A percentile compares a stretch with the other conserved stretches of the same genome.
These are phyloP conservation scores for Fraxinus paxiana DNA, from an alignment of 305 asterid species.

Conservation along the genomic window DNA sequence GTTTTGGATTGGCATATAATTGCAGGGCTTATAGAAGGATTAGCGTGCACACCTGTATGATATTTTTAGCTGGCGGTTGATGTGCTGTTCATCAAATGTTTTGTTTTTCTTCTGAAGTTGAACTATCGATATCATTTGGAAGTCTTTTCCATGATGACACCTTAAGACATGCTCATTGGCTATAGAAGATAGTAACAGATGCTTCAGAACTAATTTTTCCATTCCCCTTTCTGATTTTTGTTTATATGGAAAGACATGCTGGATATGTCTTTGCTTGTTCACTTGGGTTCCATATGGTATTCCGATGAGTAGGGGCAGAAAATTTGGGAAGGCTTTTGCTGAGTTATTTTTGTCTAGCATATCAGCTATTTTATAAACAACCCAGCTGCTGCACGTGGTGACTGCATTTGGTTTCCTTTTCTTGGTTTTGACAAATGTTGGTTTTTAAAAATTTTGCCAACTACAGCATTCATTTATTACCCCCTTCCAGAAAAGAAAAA, in stretches of 20 bases:
- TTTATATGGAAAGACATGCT: slow-evolving; percentile 30
- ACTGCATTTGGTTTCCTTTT: neutral
- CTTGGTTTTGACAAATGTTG: neutral
- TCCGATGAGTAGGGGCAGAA: slow-evolving; percentile 28
- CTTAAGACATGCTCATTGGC: slow-evolving; percentile 56
- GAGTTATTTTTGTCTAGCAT: neutral
- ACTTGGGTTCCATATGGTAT: slow-evolving; percentile 36
- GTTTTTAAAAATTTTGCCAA: neutral
- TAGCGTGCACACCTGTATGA: slow-evolving; percentile 91
- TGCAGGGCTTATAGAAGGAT: slow-evolving; percentile 99
- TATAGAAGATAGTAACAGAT: slow-evolving; percentile 52
- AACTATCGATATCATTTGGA: slow-evolving; percentile 68
- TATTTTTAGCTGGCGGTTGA: slow-evolving; percentile 98
- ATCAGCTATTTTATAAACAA: neutral
- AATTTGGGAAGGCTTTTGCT: slow-evolving; percentile 30
- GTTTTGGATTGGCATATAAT: slow-evolving; percentile 91
- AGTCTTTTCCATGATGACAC: slow-evolving; percentile 79
- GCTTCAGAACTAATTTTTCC: slow-evolving; percentile 43
- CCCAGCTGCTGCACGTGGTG: neutral
- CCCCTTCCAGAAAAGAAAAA: neutral
- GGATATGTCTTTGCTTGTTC: slow-evolving; percentile 29
- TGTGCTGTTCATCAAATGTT: slow-evolving; percentile 97
- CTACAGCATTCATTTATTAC: neutral
- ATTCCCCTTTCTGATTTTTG: slow-evolving; percentile 33
- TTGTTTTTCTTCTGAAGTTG: slow-evolving; percentile 90